Evolutionary conservation across 176 grass and related monocot species (phyloP), one percentile per base, ranked within the genome.

Genomic region (Hordeum vulgare): DNA sequence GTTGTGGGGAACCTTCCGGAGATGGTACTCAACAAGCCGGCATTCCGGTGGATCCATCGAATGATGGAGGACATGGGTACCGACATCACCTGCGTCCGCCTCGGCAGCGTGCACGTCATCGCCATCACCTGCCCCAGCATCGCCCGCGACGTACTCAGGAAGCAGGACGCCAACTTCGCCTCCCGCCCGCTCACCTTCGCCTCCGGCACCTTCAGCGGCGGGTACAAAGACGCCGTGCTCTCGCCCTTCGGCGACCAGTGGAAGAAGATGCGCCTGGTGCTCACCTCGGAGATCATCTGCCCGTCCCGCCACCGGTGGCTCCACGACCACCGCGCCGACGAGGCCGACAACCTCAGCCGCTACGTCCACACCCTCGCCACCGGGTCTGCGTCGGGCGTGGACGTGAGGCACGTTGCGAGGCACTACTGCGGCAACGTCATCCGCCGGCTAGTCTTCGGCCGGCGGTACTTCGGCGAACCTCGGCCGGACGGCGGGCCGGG

Each of bases 231-330:
- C 28, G 10, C 65, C 24, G 25, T 36, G 65, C 21, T 91, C 21
- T 62, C 76, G 1, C 82, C 85, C 7, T 78, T 34, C 72, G 90
- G 90, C 5, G 77, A 82, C 34, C 85, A 82, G 74, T 91, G 85
- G 90, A 85, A 74, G 71, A 91, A 91, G 79, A 88, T 91, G 90
- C 83, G 81, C 31, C 79, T 77, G 14, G 54, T 91, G 15, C 25
- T 88, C 11, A 44, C 77, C 65, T 78, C 81, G 12, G 85, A 88
- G 53, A 34, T 85, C 37, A 4, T 88, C 4, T 68, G 37, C 47
- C 61, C 77, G 1, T 14, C 82, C 9, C 80, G 77, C 23, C 77
- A 84, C 36, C n/a, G 35, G 21, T 74, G 45, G 49, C 71, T 80
- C 47, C 34, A 71, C 57, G 51, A 31, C 26, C 27, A 61, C 29